Base-by-base conservation (phyloP, 23 red algal genomes). In the Gracilaria domingensis region DNA sequence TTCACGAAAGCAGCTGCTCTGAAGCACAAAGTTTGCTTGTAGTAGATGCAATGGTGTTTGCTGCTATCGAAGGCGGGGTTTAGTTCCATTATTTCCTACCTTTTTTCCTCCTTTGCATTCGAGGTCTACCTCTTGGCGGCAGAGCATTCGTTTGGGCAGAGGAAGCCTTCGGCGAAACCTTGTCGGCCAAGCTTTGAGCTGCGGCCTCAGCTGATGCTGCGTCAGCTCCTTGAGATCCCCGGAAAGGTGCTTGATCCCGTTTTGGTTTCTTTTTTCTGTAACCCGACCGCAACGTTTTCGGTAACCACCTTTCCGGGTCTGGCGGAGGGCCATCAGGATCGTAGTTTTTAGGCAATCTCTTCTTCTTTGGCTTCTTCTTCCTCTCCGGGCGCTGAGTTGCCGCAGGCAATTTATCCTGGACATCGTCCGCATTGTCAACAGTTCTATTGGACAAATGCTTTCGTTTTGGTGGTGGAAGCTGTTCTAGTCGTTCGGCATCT, bases 361-460 rank as follows among this genome's bases (percentile, higher is more conserved):
- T 86, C 81, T 94, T 94, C 73, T 72, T 94, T 48, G 86, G 77
- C 26, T 94, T 94, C 81, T 94, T 94, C 78, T 93, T 85, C 34
- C 51, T 66, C 17, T 72, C 81, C 29, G 28, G 42, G 13, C 38
- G 50, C 6, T 35, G 44, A 49, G 26, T 58, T 13, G 56, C 50
- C 17, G 34, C 50, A 2, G 39, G 80, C 13, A 74, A 21, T 28
- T 34, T 50, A 28, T 85, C 81, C 11, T 66, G 8, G 12, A 21
- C 77, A 59, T 76, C 70, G 42, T 2, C 26, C 35, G 40, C 16
- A 21, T n/a, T 39, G 21, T 45, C 54, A 12, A 25, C 12, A 8
- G 24, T 66, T 37, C 57, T 25, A 45, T 71, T 67, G 12, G 79
- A 49, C 47, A 92, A 58, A 47, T 92, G 69, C 29, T 62, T 83